These are phyloP conservation scores for Botrytis pseudocinerea DNA, from an alignment of 2,329 filamentous ascomycete species.

Conservation along the genomic window DNA sequence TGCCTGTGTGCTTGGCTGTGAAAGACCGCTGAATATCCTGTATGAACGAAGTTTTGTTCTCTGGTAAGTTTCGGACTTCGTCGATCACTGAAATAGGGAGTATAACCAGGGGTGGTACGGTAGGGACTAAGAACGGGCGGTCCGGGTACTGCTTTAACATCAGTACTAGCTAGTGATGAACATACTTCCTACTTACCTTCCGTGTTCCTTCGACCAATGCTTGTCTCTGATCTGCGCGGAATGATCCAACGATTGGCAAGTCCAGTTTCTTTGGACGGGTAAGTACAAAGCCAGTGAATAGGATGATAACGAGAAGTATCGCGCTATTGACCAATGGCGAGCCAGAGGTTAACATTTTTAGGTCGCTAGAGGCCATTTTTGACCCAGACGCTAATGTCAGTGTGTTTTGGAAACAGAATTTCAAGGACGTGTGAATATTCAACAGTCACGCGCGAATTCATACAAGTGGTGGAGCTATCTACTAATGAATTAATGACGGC, in stretches of 20 bases:
- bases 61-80: constrained; percentile 33
- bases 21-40: constrained; percentile 27
- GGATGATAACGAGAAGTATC: constrained; percentile 8
- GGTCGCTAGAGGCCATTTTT: constrained; percentile 1
- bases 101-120: constrained; percentile 29
- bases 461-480: constrained; percentile 3
- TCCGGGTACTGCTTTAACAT: constrained; percentile 8
- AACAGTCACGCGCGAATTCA: constrained; percentile 8
- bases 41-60: constrained; percentile 33
- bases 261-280: constrained; percentile 8
- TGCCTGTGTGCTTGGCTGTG: constrained; percentile 29
- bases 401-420: constrained; percentile 9
- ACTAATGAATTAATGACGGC: constrained; percentile 9
- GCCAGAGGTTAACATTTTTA: constrained; percentile 9
- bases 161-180: constrained; percentile 8
- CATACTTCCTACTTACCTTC: constrained; percentile 8
- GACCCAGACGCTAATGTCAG: constrained; percentile 5
- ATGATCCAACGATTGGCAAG: constrained; percentile 8
- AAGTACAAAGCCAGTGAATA: constrained; percentile 9
- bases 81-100: constrained; percentile 32
- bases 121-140: constrained; percentile 5
- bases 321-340: constrained; percentile 5
- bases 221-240: constrained; percentile 2
- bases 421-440: constrained; percentile 8
- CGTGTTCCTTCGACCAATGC: constrained; percentile 7